Percentiles rank a stretch among this genome's conserved stretches.
phyloP scores from a whole-genome alignment of 108 stramenopile species.

The Skeletonema marinoi region DNA sequence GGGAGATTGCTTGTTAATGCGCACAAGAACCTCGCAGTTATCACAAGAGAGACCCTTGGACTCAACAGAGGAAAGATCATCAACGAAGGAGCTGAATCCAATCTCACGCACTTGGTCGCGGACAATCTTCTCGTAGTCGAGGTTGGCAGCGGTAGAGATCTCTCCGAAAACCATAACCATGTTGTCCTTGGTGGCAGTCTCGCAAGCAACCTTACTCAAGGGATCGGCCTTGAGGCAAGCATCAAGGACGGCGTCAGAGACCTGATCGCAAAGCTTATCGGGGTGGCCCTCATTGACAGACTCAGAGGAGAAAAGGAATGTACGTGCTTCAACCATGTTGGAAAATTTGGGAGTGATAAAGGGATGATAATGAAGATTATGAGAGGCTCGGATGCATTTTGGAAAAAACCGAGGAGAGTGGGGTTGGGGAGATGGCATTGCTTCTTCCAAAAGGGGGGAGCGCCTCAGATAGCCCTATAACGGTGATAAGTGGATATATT shows the following conservation, averaged over 20 bases:
- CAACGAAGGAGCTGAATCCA: slow-evolving; percentile 91
- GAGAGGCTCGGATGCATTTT: neutral
- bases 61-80: slow-evolving; percentile 71
- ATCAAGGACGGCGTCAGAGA: slow-evolving; percentile 97
- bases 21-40: slow-evolving; percentile 95
- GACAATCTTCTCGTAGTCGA: slow-evolving; percentile 97
- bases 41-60: slow-evolving; percentile 97
- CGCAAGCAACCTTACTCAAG: slow-evolving; percentile 96
- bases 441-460: neutral
- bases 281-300: slow-evolving; percentile 98
- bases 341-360: neutral
- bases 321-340: slow-evolving; percentile 71
- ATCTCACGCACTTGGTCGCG: slow-evolving; percentile 96
- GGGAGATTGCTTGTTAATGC: slow-evolving; percentile 98
- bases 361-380: neutral
- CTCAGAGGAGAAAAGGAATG: slow-evolving; percentile 91
- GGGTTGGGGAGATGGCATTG: neutral
- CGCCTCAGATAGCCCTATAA: neutral
- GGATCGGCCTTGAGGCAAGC: slow-evolving; percentile 95
- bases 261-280: slow-evolving; percentile 95
- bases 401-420: neutral
- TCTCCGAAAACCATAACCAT: slow-evolving; percentile 99
- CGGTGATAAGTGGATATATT: neutral
- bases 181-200: slow-evolving; percentile 98
- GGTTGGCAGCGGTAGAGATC: slow-evolving; percentile 95